These are phyloP conservation scores for Cladosporium sp. DNA, from an alignment of 2,329 filamentous ascomycete species.

Conservation along the genomic window DNA sequence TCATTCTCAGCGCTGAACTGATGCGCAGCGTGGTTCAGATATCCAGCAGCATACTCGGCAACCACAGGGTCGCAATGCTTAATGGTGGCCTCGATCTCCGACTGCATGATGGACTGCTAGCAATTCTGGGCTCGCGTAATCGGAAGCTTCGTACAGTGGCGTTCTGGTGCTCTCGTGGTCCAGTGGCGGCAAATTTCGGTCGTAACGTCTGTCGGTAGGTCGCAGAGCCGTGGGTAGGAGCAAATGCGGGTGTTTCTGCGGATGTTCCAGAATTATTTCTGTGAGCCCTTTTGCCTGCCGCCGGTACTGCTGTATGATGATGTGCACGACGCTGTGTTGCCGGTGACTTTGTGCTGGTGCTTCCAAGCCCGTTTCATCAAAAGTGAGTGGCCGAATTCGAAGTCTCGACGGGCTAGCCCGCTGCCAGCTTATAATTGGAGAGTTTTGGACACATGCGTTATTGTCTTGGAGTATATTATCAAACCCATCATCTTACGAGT, in stretches of 20 bases:
- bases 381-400: neutral
- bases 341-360: constrained; percentile 9
- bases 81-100: constrained; percentile 39
- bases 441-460: neutral
- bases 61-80: constrained; percentile 40
- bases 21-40: constrained; percentile 88
- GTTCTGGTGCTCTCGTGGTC: constrained; percentile 5
- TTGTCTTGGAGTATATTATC: neutral
- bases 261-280: constrained; percentile 15
- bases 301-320: constrained; percentile 4
- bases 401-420: neutral
- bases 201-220: constrained; percentile 4
- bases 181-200: constrained; percentile 12
- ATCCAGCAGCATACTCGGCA: constrained; percentile 64
- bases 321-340: constrained; percentile 12
- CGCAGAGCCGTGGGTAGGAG: neutral
- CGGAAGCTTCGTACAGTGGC: constrained; percentile 14
- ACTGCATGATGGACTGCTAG: constrained; percentile 33
- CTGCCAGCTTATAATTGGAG: neutral
- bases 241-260: constrained; percentile 4
- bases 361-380: neutral
- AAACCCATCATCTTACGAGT: neutral
- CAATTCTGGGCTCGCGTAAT: constrained; percentile 8
- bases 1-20: constrained; percentile 75
- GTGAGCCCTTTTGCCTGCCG: neutral